Evolutionary conservation across 768 basidiomycete species (phyloP).

Genomic region (Tulasnella sp.): DNA sequence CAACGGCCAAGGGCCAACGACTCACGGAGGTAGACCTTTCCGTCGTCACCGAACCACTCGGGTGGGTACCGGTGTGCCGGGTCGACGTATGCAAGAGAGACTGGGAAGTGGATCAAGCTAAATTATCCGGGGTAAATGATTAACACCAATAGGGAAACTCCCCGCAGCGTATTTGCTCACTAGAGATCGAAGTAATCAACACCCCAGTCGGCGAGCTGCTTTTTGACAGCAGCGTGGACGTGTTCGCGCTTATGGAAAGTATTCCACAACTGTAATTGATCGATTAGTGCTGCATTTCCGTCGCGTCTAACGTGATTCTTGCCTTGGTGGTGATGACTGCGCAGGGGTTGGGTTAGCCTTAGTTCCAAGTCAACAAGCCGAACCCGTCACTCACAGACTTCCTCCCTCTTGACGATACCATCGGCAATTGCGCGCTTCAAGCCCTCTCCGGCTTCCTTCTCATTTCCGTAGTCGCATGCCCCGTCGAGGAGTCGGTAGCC

Average conservation of each 20-base stretch:
- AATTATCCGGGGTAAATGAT: background rate
- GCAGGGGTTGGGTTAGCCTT: background rate
- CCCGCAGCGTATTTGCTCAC: constrained; percentile 6
- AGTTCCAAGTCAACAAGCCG: background rate
- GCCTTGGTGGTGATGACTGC: constrained; percentile 82
- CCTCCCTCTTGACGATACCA: constrained; percentile 81
- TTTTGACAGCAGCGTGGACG: constrained; percentile 53
- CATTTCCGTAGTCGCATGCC: constrained; percentile 85
- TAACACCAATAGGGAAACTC: constrained; percentile 9
- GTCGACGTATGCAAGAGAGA: constrained; percentile 76
- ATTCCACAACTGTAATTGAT: constrained; percentile 65
- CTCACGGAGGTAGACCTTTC: constrained; percentile 58
- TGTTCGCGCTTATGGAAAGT: constrained; percentile 76
- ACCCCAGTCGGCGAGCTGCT: constrained; percentile 76
- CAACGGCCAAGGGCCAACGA: constrained; percentile 9
- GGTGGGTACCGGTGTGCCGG: constrained; percentile 67
- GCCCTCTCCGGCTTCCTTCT: constrained; percentile 79
- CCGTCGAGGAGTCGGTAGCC: constrained; percentile 87
- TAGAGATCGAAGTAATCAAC: constrained; percentile 52
- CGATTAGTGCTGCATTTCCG: background rate
- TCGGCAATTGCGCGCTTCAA: constrained; percentile 71
- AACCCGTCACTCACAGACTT: constrained; percentile 61
- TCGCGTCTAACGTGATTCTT: constrained; percentile 22
- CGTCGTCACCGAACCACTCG: constrained; percentile 74
- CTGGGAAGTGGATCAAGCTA: constrained; percentile 69